Evolutionary conservation across 78 protist genomes (phyloP).

Genomic region (Parvularia atlantis): DNA sequence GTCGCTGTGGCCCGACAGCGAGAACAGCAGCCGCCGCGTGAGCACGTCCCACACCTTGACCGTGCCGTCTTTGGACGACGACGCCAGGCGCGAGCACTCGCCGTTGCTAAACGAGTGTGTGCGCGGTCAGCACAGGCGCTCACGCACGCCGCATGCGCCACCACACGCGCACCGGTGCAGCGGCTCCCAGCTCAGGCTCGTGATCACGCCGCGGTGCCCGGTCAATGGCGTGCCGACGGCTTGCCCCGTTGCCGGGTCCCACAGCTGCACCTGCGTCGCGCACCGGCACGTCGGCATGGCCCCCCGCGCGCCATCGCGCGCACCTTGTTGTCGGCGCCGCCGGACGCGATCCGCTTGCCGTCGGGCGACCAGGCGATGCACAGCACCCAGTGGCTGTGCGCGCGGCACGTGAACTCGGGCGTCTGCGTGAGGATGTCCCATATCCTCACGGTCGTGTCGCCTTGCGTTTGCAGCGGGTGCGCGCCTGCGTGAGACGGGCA

Average conservation of each 20-base stretch:
- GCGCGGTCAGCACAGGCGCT: too few species aligned
- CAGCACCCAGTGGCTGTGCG: conserved; percentile 82
- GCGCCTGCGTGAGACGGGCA: conserved; percentile 51
- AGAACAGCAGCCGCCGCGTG: conserved; percentile 4
- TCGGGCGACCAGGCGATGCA: conserved; percentile 87
- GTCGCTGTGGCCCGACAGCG: conserved; percentile 75
- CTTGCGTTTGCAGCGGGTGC: too few species aligned
- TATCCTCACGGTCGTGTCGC: conserved; percentile 79
- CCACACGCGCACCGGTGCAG: too few species aligned
- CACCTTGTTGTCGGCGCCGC: conserved; percentile 66
- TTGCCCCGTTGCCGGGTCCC: too few species aligned
- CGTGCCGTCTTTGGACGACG: conserved; percentile 80
- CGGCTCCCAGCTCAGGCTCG: too few species aligned
- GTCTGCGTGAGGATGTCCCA: conserved; percentile 87
- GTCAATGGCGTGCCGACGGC: too few species aligned
- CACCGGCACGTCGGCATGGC: too few species aligned
- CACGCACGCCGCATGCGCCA: too few species aligned
- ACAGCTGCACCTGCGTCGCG: too few species aligned
- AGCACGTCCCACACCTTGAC: conserved; percentile 75
- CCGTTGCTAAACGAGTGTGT: too few species aligned
- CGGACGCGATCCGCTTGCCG: conserved; percentile 73
- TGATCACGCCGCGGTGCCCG: too few species aligned
- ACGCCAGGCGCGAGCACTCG: conserved; percentile 53
- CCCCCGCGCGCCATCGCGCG: too few species aligned
- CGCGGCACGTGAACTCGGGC: conserved; percentile 52